phyloP scores from a whole-genome alignment of 176 grass and related monocot species.

The Triticum aestivum region IWGSC_CS_RefSeq_v2.1 NC_057795.1:608748101-608748600 shows the following conservation, averaged over 20 bases:
- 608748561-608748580: not conserved
- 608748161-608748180: conserved; percentile 3
- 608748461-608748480: too few species aligned
- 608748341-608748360: not conserved
- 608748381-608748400: not conserved
- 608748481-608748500: not conserved
- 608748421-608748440: conserved; percentile 11
- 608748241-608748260: not conserved
- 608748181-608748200: not conserved
- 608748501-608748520: not conserved
- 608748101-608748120: not conserved
- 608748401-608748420: not conserved
- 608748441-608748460: not conserved
- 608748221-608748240: not conserved
- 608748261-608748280: too few species aligned
- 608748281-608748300: not conserved
- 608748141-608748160: not conserved
- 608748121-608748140: not conserved
- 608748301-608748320: not conserved
- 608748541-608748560: not conserved
- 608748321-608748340: not conserved
- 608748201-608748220: not conserved
- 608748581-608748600: not conserved
- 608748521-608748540: not conserved
- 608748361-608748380: not conserved